phyloP scores from a whole-genome alignment of 768 basidiomycete genomes.

The Boletus rufocinnamomeus region DNA sequence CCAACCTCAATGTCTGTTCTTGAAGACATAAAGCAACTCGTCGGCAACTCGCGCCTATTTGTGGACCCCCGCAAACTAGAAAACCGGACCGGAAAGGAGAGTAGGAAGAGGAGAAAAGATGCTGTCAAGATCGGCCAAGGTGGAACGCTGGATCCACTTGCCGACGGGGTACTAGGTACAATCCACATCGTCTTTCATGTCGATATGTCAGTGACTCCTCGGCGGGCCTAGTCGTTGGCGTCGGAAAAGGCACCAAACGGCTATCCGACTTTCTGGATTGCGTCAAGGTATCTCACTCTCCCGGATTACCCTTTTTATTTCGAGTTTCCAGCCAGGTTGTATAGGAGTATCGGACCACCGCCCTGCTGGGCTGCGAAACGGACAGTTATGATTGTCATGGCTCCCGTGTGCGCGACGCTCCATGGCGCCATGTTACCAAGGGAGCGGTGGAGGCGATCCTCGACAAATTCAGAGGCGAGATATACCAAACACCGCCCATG shows the following conservation, averaged over 20 bases:
- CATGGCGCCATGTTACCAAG: conserved; percentile 82
- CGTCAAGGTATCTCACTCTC: conserved; percentile 62
- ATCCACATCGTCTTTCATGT: conserved; percentile 3
- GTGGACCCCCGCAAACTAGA: conserved; percentile 57
- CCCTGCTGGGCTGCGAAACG: conserved; percentile 90
- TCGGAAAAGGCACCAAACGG: conserved; percentile 89
- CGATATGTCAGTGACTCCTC: conserved; percentile 7
- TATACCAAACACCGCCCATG: conserved; percentile 92
- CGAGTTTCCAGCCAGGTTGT: conserved; percentile 19
- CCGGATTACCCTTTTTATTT: conserved; percentile 2
- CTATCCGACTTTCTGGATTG: conserved; percentile 83
- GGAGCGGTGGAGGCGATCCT: conserved; percentile 72
- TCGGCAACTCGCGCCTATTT: conserved; percentile 78
- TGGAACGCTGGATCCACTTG: conserved; percentile 94
- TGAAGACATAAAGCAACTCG: conserved; percentile 80
- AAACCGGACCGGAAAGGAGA: conserved; percentile 49
- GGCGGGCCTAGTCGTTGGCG: conserved; percentile 68
- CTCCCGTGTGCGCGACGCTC: conserved; percentile 69
- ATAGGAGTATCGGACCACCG: conserved; percentile 91
- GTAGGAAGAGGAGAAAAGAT: conserved; percentile 41
- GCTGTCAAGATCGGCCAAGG: conserved; percentile 87
- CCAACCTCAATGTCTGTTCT: conserved; percentile 91
- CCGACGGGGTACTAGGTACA: conserved; percentile 91
- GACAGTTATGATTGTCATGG: conserved; percentile 95
- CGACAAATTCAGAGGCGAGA: conserved; percentile 78